These are phyloP conservation scores for Tephrocybe sp. DNA, from an alignment of 768 basidiomycete species.

Conservation along the genomic window DNA sequence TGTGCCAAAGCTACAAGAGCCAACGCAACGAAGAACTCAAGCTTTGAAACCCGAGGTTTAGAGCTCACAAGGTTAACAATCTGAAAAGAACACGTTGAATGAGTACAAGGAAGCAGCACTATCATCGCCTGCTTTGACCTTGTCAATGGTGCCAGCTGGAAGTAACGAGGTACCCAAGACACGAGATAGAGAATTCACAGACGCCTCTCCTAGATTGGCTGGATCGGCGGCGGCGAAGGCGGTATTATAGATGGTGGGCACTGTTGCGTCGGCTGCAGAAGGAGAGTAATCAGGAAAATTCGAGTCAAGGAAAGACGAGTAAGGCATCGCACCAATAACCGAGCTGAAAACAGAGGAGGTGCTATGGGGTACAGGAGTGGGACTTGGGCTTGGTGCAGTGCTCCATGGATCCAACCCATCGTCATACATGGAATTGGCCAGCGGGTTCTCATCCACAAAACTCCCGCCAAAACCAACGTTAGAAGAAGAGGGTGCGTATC, in stretches of 20 bases:
- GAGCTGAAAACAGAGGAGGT: conserved; percentile 58
- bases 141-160: conserved; percentile 82
- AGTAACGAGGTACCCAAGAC: conserved; percentile 76
- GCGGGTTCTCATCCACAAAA: conserved; percentile 77
- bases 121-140: conserved; percentile 42
- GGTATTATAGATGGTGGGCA: conserved; percentile 74
- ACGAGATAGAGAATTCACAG: conserved; percentile 80
- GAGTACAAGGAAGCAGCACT: not conserved
- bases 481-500: conserved; percentile 58
- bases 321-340: conserved; percentile 62
- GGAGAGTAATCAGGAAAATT: conserved; percentile 6
- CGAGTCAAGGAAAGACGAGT: not conserved
- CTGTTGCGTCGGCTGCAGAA: conserved; percentile 68
- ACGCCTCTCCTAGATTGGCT: conserved; percentile 71
- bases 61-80: conserved; percentile 90
- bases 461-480: conserved; percentile 62
- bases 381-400: conserved; percentile 68
- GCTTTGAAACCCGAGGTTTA: conserved; percentile 75
- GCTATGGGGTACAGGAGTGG: conserved; percentile 56
- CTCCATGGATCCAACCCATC: conserved; percentile 85
- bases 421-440: conserved; percentile 73
- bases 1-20: conserved; percentile 89
- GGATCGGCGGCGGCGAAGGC: conserved; percentile 76
- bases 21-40: conserved; percentile 90
- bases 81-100: conserved; percentile 35